These are phyloP conservation scores for Cenchrus purpureus DNA, from an alignment of 176 grass and related monocot species.

Conservation along the genomic window DNA sequence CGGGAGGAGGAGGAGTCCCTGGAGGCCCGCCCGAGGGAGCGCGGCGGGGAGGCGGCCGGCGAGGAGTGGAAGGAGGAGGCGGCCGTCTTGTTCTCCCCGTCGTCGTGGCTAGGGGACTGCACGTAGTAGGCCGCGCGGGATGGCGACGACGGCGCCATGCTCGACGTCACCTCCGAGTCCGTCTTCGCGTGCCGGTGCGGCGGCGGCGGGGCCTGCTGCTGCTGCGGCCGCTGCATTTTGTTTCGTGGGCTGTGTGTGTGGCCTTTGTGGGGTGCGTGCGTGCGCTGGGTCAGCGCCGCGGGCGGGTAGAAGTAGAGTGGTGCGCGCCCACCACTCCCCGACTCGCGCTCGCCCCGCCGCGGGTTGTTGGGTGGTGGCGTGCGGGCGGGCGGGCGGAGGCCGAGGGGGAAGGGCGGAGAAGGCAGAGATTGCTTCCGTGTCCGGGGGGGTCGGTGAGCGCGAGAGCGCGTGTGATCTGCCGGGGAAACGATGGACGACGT, in stretches of 20 bases:
- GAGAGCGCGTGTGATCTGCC: too few species aligned
- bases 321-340: slow-evolving; percentile 41
- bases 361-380: neutral
- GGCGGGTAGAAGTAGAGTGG: neutral
- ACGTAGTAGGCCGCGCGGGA: slow-evolving; percentile 78
- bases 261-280: neutral
- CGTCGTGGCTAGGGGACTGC: slow-evolving; percentile 86
- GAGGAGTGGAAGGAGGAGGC: slow-evolving; percentile 72
- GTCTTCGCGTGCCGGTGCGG: slow-evolving; percentile 64
- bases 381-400: too few species aligned
- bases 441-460: too few species aligned
- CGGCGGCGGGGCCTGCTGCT: neutral
- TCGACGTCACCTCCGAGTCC: slow-evolving; percentile 85
- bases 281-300: neutral
- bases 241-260: neutral
- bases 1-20: slow-evolving; percentile 73
- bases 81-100: slow-evolving; percentile 69
- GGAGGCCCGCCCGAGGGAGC: slow-evolving; percentile 55
- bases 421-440: neutral
- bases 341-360: neutral
- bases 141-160: slow-evolving; percentile 70
- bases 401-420: too few species aligned
- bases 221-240: slow-evolving; percentile 6
- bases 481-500: neutral
- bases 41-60: slow-evolving; percentile 71